These are phyloP conservation scores for Gracilaria gracilis DNA, from an alignment of 23 red algal genomes.

Conservation along the genomic window DNA sequence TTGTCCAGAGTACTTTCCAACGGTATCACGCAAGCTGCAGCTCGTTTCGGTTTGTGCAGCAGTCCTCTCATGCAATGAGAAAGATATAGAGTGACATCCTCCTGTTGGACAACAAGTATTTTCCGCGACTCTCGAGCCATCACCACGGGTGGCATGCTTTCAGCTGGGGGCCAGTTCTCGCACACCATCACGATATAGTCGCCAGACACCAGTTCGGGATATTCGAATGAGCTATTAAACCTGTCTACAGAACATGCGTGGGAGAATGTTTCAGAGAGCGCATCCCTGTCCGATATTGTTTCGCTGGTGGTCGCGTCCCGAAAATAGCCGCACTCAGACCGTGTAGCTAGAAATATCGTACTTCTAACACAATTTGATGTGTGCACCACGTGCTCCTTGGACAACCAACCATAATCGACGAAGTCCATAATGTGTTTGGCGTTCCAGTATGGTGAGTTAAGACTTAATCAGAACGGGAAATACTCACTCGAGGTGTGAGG, in stretches of 20 bases:
- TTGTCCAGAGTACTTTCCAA: slow-evolving; percentile 1
- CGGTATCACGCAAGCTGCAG: neutral
- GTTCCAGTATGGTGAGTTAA: no score
- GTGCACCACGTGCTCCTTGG: neutral
- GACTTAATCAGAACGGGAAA: no score
- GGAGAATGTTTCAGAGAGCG: neutral
- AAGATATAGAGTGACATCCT: neutral
- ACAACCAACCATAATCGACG: neutral
- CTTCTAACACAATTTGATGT: neutral
- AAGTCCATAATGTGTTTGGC: neutral
- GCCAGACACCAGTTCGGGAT: neutral
- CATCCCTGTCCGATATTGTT: neutral
- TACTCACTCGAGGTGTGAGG: no score
- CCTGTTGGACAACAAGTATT: neutral
- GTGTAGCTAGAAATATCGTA: neutral
- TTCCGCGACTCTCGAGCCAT: neutral
- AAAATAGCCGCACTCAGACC: neutral
- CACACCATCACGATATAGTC: neutral
- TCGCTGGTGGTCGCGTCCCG: neutral
- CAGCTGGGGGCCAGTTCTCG: neutral
- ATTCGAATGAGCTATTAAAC: neutral
- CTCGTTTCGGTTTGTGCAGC: neutral
- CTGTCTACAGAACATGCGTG: neutral
- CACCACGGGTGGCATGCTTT: neutral
- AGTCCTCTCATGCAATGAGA: neutral